Conservation (phyloP, 805 yeast genomes). For the Danielia oregonensis region DNA sequence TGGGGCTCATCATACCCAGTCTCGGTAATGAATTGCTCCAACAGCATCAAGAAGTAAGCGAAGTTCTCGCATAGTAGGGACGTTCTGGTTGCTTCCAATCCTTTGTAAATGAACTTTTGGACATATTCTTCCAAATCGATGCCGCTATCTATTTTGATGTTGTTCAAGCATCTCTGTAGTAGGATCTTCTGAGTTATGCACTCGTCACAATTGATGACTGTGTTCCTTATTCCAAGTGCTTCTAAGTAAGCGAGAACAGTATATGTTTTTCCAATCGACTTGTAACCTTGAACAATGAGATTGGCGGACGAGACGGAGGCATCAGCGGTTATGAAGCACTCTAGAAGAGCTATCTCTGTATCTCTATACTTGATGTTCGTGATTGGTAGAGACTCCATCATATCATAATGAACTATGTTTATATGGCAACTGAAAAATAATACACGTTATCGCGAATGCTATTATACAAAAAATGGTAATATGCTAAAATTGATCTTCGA, state of each 20-base stretch:
- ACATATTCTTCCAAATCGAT: constrained; percentile 16
- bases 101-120: constrained; percentile 23
- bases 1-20: constrained; percentile 31
- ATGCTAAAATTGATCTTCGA: constrained; percentile 20
- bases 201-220: constrained; percentile 43
- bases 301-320: constrained; percentile 28
- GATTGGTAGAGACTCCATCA: background rate
- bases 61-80: constrained; percentile 39
- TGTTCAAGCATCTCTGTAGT: constrained; percentile 38
- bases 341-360: constrained; percentile 32
- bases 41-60: constrained; percentile 35
- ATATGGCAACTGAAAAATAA: background rate
- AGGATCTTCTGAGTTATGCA: constrained; percentile 39
- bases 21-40: constrained; percentile 36
- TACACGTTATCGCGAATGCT: background rate
- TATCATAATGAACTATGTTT: background rate
- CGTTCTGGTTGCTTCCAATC: constrained; percentile 22
- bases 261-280: constrained; percentile 47
- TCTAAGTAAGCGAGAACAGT: constrained; percentile 31
- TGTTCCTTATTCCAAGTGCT: constrained; percentile 21
- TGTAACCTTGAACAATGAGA: constrained; percentile 45
- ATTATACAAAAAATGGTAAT: background rate
- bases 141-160: constrained; percentile 35
- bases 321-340: constrained; percentile 30
- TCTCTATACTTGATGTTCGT: constrained; percentile 16